Evolutionary conservation across 345 rosid genomes (phyloP), one percentile per base, ranked within the genome.

Genomic region (Zanthoxylum bungeanum): DNA sequence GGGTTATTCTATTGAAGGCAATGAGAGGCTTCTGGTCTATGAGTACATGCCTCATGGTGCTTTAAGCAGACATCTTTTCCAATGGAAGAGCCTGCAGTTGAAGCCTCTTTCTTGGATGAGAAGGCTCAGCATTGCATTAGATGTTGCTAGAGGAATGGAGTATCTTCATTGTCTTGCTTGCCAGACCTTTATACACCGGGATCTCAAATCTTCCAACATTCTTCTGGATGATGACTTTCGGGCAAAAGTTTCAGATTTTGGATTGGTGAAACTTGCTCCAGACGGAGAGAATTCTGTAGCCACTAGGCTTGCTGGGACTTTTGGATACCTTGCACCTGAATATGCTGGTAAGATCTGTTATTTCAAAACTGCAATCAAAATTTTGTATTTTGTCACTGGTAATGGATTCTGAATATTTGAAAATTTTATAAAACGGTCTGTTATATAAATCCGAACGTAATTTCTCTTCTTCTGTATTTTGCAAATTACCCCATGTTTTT

Each of bases 321-420:
- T 87, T 73, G 88, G 91, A 4, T 87, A 87, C 73, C 85, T 82
- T 60, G 88, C 88, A 47, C 91, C 88, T 19, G 88, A 85, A 83
- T 87, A 87, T 76, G 87, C 91, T 39, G 87, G 92, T 85, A 78
- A 65, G 69, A 50, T 9, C 24, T 67, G 25, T 27, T 57, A 24
- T 12, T 25, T 28, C 61, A 69, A 3, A 56, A 39, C 12, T n/a
- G 7, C 0, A n/a, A 8, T 3, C 4, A 55, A 7, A 53, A 11
- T 57, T 31, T 27, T 56, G 24, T 14, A 30, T 40, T 40, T 19
- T 11, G 22, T 25, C 47, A 40, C 21, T 40, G 64, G 72, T 28
- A 7, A 27, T 10, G 39, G 37, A 51, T 69, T 40, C 28, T 4
- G 31, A 51, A 0, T 24, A 61, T 59, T 46, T 27, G 39, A 34